phyloP scores from a whole-genome alignment of 495 filamentous ascomycete species.

The Aspergillus conjunctus region DNA sequence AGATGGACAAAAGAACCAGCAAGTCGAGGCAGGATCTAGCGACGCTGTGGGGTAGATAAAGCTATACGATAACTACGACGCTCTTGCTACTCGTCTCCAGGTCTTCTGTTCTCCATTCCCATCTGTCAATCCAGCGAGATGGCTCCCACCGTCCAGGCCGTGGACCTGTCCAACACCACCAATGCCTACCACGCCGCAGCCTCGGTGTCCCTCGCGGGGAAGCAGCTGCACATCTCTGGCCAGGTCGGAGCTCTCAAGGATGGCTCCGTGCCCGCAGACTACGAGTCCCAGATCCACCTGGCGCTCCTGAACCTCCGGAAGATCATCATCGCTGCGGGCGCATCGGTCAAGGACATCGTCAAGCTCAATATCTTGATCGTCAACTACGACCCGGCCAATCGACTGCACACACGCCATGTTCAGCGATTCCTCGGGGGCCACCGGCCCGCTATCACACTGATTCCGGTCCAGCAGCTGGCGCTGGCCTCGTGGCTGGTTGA shows the following conservation, averaged over 20 bases:
- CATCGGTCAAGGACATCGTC: slow-evolving; percentile 28
- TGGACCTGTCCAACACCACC: slow-evolving; percentile 6
- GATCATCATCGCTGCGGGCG: slow-evolving; percentile 21
- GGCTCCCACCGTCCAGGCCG: neutral
- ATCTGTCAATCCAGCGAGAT: neutral
- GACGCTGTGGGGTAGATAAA: too few species aligned
- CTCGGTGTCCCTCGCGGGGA: neutral
- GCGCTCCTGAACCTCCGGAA: slow-evolving; percentile 33
- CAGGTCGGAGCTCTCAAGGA: slow-evolving; percentile 26
- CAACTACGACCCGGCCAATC: slow-evolving; percentile 30
- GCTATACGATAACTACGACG: too few species aligned
- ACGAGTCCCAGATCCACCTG: slow-evolving; percentile 36
- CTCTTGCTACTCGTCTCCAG: too few species aligned
- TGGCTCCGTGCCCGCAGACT: slow-evolving; percentile 29
- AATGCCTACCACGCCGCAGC: slow-evolving; percentile 16
- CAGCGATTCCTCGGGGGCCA: slow-evolving; percentile 33
- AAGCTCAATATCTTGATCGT: slow-evolving; percentile 41
- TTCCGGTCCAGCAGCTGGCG: slow-evolving; percentile 36
- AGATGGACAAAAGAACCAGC: too few species aligned
- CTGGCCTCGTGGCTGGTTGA: too few species aligned
- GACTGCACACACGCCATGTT: slow-evolving; percentile 23
- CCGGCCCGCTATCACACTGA: slow-evolving; percentile 32
- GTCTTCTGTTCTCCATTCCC: neutral
- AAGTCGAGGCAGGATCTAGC: too few species aligned
- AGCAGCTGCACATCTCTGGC: slow-evolving; percentile 26